Base-by-base conservation (phyloP, 2,329 filamentous ascomycete genomes). In the Epichloe glyceriae region DNA sequence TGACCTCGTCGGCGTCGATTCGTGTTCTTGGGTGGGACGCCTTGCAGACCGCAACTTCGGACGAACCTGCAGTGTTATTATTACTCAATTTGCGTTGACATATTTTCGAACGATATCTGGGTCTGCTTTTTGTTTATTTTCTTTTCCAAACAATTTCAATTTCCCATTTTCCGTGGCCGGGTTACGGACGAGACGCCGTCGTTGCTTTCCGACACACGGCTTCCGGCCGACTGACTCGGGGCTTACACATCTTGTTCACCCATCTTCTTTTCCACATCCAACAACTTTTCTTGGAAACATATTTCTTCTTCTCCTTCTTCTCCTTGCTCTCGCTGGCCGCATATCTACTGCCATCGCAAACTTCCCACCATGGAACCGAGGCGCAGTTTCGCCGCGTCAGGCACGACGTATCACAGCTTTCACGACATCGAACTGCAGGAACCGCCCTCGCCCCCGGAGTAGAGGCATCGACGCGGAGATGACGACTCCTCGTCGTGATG, bases 391-490 rank as follows among this genome's bases (percentile, higher is more conserved):
- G 69, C 71, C 47, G 64, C 64, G 46, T 76, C 74, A 30, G 71
- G 73, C 57, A 71, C 70, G 37, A 75, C 73, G 4, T 78, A 78
- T 61, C 73, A 78, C 61, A 78, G 74, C 66, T 77, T 77, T 58
- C 66, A 73, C 53, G 72, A 78, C 50, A 62, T 70, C 26, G 75
- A 78, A 54, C 56, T 73, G 3, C 69, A 65, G 57, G 73, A 76
- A 47, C 68, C 73, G 14, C 55, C 60, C 43, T 54, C 52, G 14
- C 49, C 50, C 47, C 0, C 26, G 37, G 11, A 44, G 46, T 40
- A 49, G 50, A 19, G 60, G 12, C 46, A 26, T 55, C 49, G 55
- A 60, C 50, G 48, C 56, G 15, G 54, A 58, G 17, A 57, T 53
- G 26, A 30, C 26, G 26, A 8, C 26, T 11, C 8, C 26, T 30